Percentiles rank a stretch among this genome's conserved stretches.
Conservation (phyloP, 495 filamentous ascomycete species). For the Tuber brumale region DNA sequence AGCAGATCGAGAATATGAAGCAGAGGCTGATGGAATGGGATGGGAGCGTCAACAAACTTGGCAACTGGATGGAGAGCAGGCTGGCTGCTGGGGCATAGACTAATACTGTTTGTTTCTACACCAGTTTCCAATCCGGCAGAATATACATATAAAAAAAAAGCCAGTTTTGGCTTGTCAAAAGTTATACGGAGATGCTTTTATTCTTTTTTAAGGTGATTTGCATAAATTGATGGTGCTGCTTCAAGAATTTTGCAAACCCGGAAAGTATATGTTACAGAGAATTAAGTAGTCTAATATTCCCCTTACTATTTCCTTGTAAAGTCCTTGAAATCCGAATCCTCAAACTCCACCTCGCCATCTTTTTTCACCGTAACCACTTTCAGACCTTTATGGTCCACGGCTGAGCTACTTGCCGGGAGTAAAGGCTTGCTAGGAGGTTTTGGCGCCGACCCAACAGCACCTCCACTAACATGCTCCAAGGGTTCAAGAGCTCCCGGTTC, state of each 20-base stretch:
- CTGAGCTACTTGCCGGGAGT: not conserved
- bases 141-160: not conserved
- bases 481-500: slow-evolving; percentile 43
- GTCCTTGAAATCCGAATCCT: slow-evolving; percentile 53
- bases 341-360: slow-evolving; percentile 64
- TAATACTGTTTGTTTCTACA: not conserved
- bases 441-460: not conserved
- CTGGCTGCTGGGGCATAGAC: slow-evolving; percentile 16
- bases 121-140: not conserved
- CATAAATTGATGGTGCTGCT: not conserved
- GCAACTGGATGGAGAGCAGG: slow-evolving; percentile 40
- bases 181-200: not conserved
- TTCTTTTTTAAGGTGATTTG: not conserved
- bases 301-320: slow-evolving; percentile 40
- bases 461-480: not conserved
- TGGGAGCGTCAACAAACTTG: slow-evolving; percentile 73
- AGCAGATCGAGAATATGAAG: slow-evolving; percentile 92
- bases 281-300: not conserved
- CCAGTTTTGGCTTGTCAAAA: not conserved
- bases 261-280: slow-evolving; percentile 25
- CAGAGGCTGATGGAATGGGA: slow-evolving; percentile 86
- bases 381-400: slow-evolving; percentile 45
- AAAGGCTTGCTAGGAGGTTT: not conserved
- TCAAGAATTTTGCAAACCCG: not conserved
- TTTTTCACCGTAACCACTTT: slow-evolving; percentile 55